Evolutionary conservation across 805 yeast species (phyloP).

Genomic region (Yarrowia keelungensis): DNA sequence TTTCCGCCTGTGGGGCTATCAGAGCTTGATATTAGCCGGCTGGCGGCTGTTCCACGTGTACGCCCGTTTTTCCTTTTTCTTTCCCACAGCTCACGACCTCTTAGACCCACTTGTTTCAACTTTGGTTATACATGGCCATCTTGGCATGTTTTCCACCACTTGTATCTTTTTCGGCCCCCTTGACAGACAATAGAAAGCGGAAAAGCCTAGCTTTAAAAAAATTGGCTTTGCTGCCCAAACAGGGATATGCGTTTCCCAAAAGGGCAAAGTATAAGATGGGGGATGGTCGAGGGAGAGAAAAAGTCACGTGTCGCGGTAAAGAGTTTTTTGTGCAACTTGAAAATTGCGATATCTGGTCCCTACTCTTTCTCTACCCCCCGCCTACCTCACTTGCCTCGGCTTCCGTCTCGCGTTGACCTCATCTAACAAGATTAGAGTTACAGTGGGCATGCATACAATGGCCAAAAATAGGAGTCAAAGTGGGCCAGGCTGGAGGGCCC

Average conservation of each 20-base stretch:
- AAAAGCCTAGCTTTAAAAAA: not conserved
- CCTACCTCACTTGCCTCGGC: conserved; percentile 1
- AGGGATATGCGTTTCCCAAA: conserved; percentile 11
- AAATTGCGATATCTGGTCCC: no score
- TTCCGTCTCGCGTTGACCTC: conserved; percentile 28
- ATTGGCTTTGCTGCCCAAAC: not conserved
- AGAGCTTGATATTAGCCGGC: no score
- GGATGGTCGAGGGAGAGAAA: no score
- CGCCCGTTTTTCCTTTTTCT: no score
- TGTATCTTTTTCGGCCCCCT: not conserved
- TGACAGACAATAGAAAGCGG: not conserved
- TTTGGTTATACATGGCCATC: not conserved
- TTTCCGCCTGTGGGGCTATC: no score
- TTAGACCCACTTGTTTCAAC: no score
- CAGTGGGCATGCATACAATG: conserved; percentile 30
- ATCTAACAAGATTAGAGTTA: conserved; percentile 23
- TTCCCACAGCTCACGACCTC: no score
- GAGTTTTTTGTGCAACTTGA: no score
- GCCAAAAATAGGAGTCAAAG: conserved; percentile 30
- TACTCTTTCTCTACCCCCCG: not conserved
- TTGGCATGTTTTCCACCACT: not conserved
- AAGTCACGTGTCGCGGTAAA: no score
- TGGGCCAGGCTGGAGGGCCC: not conserved
- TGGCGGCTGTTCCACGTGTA: no score
- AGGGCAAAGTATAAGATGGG: not conserved